These are phyloP conservation scores for Fusarium burgessii DNA, from an alignment of 2,329 filamentous ascomycete genomes.

Conservation along the genomic window DNA sequence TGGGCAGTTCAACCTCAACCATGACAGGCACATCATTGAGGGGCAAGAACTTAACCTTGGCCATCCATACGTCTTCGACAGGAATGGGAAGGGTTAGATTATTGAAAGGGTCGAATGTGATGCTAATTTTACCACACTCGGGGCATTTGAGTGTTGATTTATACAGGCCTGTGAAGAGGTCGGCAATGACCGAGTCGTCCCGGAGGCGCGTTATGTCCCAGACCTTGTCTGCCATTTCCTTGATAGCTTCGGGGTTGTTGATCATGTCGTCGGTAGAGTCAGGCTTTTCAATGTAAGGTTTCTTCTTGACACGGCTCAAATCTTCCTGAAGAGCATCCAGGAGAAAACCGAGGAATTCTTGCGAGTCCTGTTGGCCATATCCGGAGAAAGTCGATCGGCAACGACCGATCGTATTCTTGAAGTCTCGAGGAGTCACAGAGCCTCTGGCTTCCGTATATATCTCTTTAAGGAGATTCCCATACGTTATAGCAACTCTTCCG, in stretches of 20 bases:
- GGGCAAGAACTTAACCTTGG: conserved; percentile 81
- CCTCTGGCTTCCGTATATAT: conserved; percentile 79
- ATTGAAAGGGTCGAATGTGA: conserved; percentile 98
- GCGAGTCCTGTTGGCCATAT: conserved; percentile 96
- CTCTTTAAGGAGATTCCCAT: conserved; percentile 78
- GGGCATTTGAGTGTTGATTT: conserved; percentile 97
- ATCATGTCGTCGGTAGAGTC: conserved; percentile 98
- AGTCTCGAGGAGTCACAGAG: conserved; percentile 82
- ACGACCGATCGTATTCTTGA: conserved; percentile 85
- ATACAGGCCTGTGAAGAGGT: conserved; percentile 97
- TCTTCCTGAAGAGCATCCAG: conserved; percentile 96
- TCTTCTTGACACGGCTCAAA: conserved; percentile 91
- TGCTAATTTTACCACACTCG: conserved; percentile 92
- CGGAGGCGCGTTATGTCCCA: conserved; percentile 92
- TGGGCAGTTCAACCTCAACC: conserved; percentile 83
- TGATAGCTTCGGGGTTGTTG: conserved; percentile 81
- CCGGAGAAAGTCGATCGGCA: conserved; percentile 90
- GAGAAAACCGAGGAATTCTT: conserved; percentile 95
- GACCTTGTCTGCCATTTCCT: conserved; percentile 86
- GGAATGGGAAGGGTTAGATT: conserved; percentile 92
- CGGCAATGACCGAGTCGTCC: conserved; percentile 94
- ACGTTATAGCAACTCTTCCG: conserved; percentile 87
- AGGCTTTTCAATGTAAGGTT: conserved; percentile 97
- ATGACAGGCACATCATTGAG: conserved; percentile 76
- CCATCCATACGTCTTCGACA: conserved; percentile 84